These are phyloP conservation scores for Hyaloscypha finlandica DNA, from an alignment of 495 filamentous ascomycete genomes.

Conservation along the genomic window DNA sequence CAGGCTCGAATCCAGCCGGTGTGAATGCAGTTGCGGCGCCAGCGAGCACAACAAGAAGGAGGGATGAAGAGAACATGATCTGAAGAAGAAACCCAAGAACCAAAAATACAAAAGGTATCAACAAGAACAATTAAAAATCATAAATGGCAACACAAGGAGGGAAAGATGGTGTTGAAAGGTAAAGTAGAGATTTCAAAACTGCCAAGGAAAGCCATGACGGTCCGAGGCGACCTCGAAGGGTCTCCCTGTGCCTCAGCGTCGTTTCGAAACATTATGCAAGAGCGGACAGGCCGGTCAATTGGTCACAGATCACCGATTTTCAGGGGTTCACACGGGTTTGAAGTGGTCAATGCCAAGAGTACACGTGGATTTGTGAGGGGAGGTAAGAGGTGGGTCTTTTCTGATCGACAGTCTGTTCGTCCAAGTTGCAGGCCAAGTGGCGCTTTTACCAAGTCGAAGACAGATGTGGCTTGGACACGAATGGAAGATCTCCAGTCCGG, in stretches of 20 bases:
- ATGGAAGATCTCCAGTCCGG: too few relatives aligned
- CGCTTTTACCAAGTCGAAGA: too few relatives aligned
- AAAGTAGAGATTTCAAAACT: slow-evolving; percentile 8
- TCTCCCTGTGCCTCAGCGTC: not conserved
- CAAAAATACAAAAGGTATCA: not conserved
- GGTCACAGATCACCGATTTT: not conserved
- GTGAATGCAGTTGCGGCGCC: slow-evolving; percentile 26
- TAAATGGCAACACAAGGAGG: not conserved
- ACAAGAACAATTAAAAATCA: slow-evolving; percentile 10
- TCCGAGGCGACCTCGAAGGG: slow-evolving; percentile 10
- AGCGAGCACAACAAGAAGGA: slow-evolving; percentile 22
- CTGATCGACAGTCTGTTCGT: too few relatives aligned
- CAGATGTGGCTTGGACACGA: too few relatives aligned
- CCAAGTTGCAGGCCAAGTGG: too few relatives aligned
- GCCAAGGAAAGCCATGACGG: slow-evolving; percentile 19
- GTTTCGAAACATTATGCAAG: slow-evolving; percentile 28
- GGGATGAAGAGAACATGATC: slow-evolving; percentile 17
- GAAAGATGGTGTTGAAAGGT: not conserved
- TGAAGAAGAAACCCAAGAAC: not conserved
- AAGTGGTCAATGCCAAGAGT: not conserved
- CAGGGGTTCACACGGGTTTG: not conserved
- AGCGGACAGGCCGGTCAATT: slow-evolving; percentile 7
- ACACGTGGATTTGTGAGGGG: not conserved
- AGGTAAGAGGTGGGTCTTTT: not conserved
- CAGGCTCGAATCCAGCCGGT: slow-evolving; percentile 24